Percentiles rank a stretch among this genome's conserved stretches.
phyloP scores from a whole-genome alignment of 192 early-diverging fungal genomes.

The Rhizoclosmatium sp. region DNA sequence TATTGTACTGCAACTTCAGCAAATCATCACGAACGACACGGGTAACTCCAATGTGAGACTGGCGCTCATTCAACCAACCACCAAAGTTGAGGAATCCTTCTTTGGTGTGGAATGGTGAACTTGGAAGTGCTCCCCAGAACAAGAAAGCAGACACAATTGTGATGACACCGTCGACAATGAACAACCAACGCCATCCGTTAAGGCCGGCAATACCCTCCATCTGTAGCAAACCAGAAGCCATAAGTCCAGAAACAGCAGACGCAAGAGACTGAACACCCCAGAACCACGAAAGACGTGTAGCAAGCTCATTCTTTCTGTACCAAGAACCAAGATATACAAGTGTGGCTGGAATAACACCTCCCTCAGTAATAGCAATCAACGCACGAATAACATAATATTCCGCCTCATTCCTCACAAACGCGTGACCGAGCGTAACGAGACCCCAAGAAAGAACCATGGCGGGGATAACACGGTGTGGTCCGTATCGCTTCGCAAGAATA shows the following conservation, averaged over 20 bases:
- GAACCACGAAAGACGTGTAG: no score
- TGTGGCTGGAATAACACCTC: slow-evolving; percentile 34
- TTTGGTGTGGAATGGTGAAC: slow-evolving; percentile 42
- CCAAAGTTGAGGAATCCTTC: not conserved
- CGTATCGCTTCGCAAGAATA: slow-evolving; percentile 18
- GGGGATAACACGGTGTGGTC: slow-evolving; percentile 32
- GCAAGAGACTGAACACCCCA: no score
- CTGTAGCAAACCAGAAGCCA: no score
- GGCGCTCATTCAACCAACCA: slow-evolving; percentile 49
- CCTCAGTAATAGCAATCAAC: slow-evolving; percentile 33
- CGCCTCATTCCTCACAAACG: not conserved
- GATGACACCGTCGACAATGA: slow-evolving; percentile 66
- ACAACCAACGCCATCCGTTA: slow-evolving; percentile 74
- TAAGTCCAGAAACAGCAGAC: no score
- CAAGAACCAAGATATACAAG: slow-evolving; percentile 17
- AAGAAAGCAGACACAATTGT: slow-evolving; percentile 61
- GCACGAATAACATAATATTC: slow-evolving; percentile 18
- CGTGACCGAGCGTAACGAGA: not conserved
- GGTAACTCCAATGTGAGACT: slow-evolving; percentile 61
- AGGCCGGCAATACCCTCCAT: no score
- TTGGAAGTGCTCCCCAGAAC: slow-evolving; percentile 65
- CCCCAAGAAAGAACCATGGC: slow-evolving; percentile 31
- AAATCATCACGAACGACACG: slow-evolving; percentile 3
- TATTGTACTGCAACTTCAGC: slow-evolving; percentile 44
- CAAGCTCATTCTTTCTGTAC: no score